Percentiles rank a stretch among this genome's conserved stretches.
phyloP scores from a whole-genome alignment of 257 asterid species.

The Rhazya stricta region DNA sequence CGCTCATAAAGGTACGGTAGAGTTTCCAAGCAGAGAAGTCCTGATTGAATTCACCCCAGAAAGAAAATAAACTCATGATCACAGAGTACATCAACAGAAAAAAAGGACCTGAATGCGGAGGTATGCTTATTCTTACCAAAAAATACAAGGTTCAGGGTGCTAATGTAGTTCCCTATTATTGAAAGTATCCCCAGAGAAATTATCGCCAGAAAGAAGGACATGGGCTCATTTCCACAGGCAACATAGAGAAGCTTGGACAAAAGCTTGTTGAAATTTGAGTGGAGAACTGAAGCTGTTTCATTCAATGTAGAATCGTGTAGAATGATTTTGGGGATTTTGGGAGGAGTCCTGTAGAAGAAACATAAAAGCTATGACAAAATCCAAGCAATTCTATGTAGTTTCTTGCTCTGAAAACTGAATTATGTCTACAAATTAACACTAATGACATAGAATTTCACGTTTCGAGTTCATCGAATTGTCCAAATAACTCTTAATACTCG shows the following conservation, averaged over 20 bases:
- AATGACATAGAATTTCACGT: background rate
- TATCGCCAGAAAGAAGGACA: constrained; percentile 41
- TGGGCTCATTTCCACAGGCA: constrained; percentile 49
- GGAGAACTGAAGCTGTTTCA: constrained; percentile 28
- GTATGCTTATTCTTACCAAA: constrained; percentile 37
- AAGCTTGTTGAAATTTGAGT: constrained; percentile 29
- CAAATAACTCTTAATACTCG: background rate
- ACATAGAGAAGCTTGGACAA: constrained; percentile 27
- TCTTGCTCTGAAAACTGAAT: background rate
- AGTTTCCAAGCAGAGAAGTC: constrained; percentile 44
- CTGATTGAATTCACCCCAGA: constrained; percentile 26
- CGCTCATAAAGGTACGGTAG: constrained; percentile 44
- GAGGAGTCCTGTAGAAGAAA: constrained; percentile 41
- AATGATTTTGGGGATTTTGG: constrained; percentile 31
- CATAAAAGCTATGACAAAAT: background rate
- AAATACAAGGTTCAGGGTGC: constrained; percentile 52
- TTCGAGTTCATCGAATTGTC: background rate
- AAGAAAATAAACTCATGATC: background rate
- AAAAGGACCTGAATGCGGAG: background rate
- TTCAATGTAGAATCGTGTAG: constrained; percentile 31
- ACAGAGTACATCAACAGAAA: background rate
- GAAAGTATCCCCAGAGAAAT: constrained; percentile 43
- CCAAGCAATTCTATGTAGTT: background rate
- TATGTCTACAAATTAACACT: background rate
- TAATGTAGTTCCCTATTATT: constrained; percentile 43